Conservation (phyloP, 164 flowering plant genomes). For the Vitis rotundifolia region DNA sequence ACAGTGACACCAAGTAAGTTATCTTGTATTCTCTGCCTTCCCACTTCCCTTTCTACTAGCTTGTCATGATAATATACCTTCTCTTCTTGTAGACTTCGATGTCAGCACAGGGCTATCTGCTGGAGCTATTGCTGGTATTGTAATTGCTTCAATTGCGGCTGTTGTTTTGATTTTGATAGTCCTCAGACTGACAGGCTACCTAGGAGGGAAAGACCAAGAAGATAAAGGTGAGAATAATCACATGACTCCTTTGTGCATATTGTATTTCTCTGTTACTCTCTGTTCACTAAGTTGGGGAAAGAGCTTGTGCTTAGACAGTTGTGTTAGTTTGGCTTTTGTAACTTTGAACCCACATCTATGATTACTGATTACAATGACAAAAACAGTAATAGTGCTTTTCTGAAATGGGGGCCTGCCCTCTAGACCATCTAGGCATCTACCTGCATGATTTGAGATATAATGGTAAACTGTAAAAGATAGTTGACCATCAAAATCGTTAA, state of each 20-base stretch:
- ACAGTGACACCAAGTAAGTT: conserved; percentile 76
- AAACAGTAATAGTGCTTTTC: too few relatives aligned
- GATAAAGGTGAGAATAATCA: conserved; percentile 46
- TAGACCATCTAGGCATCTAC: background rate
- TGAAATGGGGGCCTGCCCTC: background rate
- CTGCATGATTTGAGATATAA: too few relatives aligned
- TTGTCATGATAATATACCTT: background rate
- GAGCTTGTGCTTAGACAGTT: background rate
- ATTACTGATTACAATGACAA: background rate
- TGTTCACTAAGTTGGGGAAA: too few relatives aligned
- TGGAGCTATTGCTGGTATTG: conserved; percentile 74
- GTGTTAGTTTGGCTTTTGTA: background rate
- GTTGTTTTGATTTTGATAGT: conserved; percentile 33
- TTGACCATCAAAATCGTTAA: too few relatives aligned
- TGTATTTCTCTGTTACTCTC: too few relatives aligned
- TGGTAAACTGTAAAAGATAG: too few relatives aligned
- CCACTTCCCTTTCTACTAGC: background rate
- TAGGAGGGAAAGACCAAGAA: conserved; percentile 49
- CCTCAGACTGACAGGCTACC: conserved; percentile 48
- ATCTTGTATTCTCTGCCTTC: background rate
- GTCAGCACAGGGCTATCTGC: conserved; percentile 47
- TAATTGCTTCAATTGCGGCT: conserved; percentile 38
- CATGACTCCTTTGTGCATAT: too few relatives aligned
- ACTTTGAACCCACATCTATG: background rate
- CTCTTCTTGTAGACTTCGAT: conserved; percentile 51